Percentiles rank a stretch among this genome's conserved stretches.
Conservation (phyloP, 495 filamentous ascomycete genomes). For the Neurospora sp. region DNA sequence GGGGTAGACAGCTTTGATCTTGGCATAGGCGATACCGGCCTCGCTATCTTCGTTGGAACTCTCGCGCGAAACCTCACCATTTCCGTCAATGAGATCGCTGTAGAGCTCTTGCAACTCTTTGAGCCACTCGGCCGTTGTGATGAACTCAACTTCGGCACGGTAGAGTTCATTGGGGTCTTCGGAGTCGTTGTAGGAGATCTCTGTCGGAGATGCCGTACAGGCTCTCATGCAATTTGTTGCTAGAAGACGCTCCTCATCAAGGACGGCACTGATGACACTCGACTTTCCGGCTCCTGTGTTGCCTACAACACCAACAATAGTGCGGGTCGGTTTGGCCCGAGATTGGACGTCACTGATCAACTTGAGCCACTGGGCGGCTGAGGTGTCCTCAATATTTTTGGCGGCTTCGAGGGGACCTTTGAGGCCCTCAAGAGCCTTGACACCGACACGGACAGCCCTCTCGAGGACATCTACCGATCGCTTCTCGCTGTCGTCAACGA, state of each 20-base stretch:
- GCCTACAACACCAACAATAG: conserved; percentile 49
- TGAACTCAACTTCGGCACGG: conserved; percentile 56
- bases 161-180: conserved; percentile 38
- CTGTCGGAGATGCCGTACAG: conserved; percentile 56
- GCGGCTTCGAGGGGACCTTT: conserved; percentile 9
- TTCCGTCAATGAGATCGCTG: conserved; percentile 42
- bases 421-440: conserved; percentile 16
- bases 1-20: conserved; percentile 59
- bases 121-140: conserved; percentile 46
- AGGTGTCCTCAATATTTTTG: background rate
- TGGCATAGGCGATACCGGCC: conserved; percentile 52
- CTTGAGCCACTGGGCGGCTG: conserved; percentile 29
- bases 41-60: conserved; percentile 36
- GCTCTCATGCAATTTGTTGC: conserved; percentile 38
- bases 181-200: conserved; percentile 52
- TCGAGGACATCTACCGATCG: conserved; percentile 19
- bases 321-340: conserved; percentile 21
- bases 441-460: conserved; percentile 16
- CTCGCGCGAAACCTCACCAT: conserved; percentile 34
- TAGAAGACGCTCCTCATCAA: conserved; percentile 41
- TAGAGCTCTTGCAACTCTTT: conserved; percentile 43
- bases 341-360: conserved; percentile 26
- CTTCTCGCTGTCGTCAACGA: conserved; percentile 1
- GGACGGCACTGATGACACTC: conserved; percentile 48
- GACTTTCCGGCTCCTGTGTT: conserved; percentile 52